Evolutionary conservation across 352 stramenopile species (phyloP), one percentile per base, ranked within the genome.

Genomic region (Globisporangium emineosum): DNA sequence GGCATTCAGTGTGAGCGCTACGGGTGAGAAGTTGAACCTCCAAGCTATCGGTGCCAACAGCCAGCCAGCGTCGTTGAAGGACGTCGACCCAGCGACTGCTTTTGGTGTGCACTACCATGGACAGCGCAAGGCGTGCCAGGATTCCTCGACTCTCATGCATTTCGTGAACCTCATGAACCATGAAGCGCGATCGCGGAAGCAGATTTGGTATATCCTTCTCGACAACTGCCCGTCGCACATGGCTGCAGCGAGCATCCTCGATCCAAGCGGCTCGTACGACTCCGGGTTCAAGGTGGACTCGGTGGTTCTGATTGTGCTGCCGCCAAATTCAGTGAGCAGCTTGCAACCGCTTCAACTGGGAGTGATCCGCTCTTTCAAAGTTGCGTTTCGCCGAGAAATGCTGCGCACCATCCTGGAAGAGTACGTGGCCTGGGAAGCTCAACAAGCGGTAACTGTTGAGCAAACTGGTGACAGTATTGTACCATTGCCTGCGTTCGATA

Each of bases 191-290:
- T 61, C 64, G 4, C 72, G 81, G 27, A 83, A 86, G 25, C 75
- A 93, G 51, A 68, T 85, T 0, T 93, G 83, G 83, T 91, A 78
- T 45, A 66, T 93, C 15, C 69, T 93, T 19, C 70, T 93, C 60
- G 77, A 91, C 51, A 82, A 74, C 23, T 90, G 75, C 32, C 75
- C 81, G 23, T 81, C 78, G 6, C 83, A 93, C 56, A 67, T 89
- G 55, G 78, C 82, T 40, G 82, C 85, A 10, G 81, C 79, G 15
- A 77, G 88, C 32, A 64, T 82, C 29, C 66, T 90, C 19, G 79
- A 90, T 51, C 80, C 81, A 1, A 71, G 67, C 1, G 83, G 81
- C 8, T 88, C 80, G 40, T 79, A 83, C 67, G 77, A 78, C 19
- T 71, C 71, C 61, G 80, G 81, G 17, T 93, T 86, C 60, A 80